phyloP scores from a whole-genome alignment of 495 filamentous ascomycete genomes.

The Hypoxylon intermedium region DNA sequence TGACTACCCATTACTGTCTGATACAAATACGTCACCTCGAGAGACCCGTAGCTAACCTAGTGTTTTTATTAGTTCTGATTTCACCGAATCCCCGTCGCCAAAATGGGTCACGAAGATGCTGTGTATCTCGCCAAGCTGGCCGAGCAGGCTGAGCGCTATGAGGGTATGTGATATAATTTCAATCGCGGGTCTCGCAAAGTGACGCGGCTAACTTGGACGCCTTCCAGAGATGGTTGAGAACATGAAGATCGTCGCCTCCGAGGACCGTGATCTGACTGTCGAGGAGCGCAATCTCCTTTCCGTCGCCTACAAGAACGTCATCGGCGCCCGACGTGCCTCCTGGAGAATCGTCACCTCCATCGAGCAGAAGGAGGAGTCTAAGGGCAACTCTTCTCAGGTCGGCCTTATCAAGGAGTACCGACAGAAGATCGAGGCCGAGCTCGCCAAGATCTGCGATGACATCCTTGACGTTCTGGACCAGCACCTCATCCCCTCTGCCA shows the following conservation, averaged over 20 bases:
- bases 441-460: slow-evolving; percentile 99
- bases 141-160: slow-evolving; percentile 99
- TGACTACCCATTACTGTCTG: slow-evolving; percentile 21
- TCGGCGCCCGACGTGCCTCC: slow-evolving; percentile 96
- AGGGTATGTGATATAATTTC: slow-evolving; percentile 71
- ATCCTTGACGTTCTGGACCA: slow-evolving; percentile 96
- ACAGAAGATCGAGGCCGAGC: slow-evolving; percentile 98
- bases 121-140: slow-evolving; percentile 99
- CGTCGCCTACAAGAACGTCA: slow-evolving; percentile 99
- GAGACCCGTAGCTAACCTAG: slow-evolving; percentile 12
- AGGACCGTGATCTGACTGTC: slow-evolving; percentile 96
- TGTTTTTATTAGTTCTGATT: slow-evolving; percentile 23
- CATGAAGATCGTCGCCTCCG: slow-evolving; percentile 98
- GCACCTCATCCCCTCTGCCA: slow-evolving; percentile 94
- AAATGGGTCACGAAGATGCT: slow-evolving; percentile 99
- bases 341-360: slow-evolving; percentile 99
- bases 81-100: slow-evolving; percentile 52
- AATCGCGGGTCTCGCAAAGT: slow-evolving; percentile 5
- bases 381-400: slow-evolving; percentile 96
- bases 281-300: slow-evolving; percentile 99
- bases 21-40: slow-evolving; percentile 6
- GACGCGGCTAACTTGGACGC: slow-evolving; percentile 33
- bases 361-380: slow-evolving; percentile 99
- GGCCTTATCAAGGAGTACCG: slow-evolving; percentile 98
- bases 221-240: slow-evolving; percentile 98